Evolutionary conservation across 2,329 filamentous ascomycete genomes (phyloP).

Genomic region (Colletotrichum neosansevieriae): DNA sequence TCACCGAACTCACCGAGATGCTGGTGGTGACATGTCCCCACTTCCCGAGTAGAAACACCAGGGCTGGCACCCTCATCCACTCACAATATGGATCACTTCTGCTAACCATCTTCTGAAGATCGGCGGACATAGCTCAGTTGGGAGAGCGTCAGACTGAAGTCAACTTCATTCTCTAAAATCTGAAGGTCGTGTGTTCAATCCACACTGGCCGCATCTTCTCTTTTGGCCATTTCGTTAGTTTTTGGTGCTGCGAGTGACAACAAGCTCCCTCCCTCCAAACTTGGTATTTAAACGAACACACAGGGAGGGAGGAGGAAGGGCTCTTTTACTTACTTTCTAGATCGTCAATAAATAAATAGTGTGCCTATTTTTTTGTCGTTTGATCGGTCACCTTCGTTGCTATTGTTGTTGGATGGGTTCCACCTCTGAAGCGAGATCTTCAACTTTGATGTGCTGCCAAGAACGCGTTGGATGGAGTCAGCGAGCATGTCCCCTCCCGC

Average conservation of each 20-base stretch:
- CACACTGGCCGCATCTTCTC: slow-evolving; percentile 20
- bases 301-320: no score
- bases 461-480: neutral
- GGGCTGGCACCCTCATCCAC: neutral
- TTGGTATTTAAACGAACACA: neutral
- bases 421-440: slow-evolving; percentile 10
- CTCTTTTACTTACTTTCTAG: neutral
- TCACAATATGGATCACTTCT: neutral
- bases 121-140: slow-evolving; percentile 27
- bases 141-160: slow-evolving; percentile 17
- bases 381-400: slow-evolving; percentile 14
- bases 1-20: neutral
- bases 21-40: neutral
- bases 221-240: neutral
- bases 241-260: neutral
- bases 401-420: slow-evolving; percentile 6
- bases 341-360: neutral
- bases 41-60: slow-evolving; percentile 7
- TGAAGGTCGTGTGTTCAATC: slow-evolving; percentile 11
- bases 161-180: no score
- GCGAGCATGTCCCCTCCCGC: neutral
- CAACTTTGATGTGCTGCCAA: slow-evolving; percentile 3
- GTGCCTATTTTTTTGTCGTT: slow-evolving; percentile 1
- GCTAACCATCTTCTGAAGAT: accelerated
- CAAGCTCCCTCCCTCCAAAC: neutral